Percentiles rank a stretch among this genome's conserved stretches.
These are phyloP conservation scores for Colletotrichum sp. DNA, from an alignment of 2,329 filamentous ascomycete species.

Conservation along the genomic window DNA sequence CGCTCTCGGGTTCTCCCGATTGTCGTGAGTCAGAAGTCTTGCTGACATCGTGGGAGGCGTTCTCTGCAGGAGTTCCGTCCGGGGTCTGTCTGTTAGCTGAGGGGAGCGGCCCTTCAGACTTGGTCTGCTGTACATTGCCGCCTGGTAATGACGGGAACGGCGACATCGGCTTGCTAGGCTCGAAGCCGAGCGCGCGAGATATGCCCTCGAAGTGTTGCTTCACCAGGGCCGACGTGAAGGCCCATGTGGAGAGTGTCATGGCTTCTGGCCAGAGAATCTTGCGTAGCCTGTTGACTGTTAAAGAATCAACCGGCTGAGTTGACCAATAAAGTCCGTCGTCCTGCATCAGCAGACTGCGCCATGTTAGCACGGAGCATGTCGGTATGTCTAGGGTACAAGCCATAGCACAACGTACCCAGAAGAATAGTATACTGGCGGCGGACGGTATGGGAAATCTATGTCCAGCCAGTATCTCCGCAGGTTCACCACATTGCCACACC, in stretches of 20 bases:
- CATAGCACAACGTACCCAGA: conserved; percentile 56
- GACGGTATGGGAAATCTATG: conserved; percentile 61
- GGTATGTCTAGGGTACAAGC: not conserved
- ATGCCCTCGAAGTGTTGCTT: conserved; percentile 50
- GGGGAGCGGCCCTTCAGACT: conserved; percentile 5
- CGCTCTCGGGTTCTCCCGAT: conserved; percentile 2
- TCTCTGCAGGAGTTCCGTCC: conserved; percentile 16
- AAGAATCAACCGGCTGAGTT: conserved; percentile 53
- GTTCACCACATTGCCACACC: conserved; percentile 53
- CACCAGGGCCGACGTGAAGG: conserved; percentile 53
- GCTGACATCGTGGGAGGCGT: conserved; percentile 7
- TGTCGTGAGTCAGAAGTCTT: conserved; percentile 5
- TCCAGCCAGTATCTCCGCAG: conserved; percentile 64
- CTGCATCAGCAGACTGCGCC: conserved; percentile 52
- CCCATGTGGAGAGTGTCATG: conserved; percentile 55
- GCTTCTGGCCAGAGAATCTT: conserved; percentile 61
- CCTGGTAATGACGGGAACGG: not conserved
- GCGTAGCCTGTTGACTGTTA: conserved; percentile 47
- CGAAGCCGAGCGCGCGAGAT: conserved; percentile 51
- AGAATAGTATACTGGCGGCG: conserved; percentile 64
- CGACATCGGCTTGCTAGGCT: conserved; percentile 19
- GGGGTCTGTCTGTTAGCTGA: conserved; percentile 18
- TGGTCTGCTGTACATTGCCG: conserved; percentile 2
- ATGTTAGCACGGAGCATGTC: conserved; percentile 24
- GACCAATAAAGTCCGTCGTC: conserved; percentile 54